A percentile compares a stretch with the other conserved stretches of the same genome.
phyloP scores from a whole-genome alignment of 352 stramenopile genomes.

The Plasmopara muralis region DNA sequence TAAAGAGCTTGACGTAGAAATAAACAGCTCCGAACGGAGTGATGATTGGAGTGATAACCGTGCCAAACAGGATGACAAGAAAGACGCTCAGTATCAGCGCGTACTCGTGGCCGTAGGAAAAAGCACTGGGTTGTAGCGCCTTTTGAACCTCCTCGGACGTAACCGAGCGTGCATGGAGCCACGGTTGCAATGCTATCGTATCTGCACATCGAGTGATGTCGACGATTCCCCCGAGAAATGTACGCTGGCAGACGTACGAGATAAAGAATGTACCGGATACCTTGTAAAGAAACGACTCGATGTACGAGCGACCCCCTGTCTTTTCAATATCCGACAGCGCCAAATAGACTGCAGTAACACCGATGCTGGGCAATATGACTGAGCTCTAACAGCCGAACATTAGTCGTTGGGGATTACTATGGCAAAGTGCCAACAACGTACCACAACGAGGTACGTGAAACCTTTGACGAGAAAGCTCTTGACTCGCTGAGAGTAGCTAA shows the following conservation, averaged over 20 bases:
- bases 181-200: conserved; percentile 59
- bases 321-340: conserved; percentile 52
- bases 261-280: conserved; percentile 84
- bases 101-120: conserved; percentile 74
- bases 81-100: conserved; percentile 72
- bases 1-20: conserved; percentile 71
- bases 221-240: conserved; percentile 68
- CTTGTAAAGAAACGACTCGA: conserved; percentile 80
- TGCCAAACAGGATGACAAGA: conserved; percentile 66
- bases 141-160: conserved; percentile 46
- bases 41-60: conserved; percentile 69
- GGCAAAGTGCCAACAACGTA: conserved; percentile 20
- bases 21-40: conserved; percentile 73
- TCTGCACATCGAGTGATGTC: conserved; percentile 62
- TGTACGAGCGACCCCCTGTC: conserved; percentile 43
- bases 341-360: conserved; percentile 70
- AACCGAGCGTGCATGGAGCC: conserved; percentile 55
- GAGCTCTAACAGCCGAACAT: conserved; percentile 40
- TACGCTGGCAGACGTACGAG: conserved; percentile 76
- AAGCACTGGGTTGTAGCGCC: conserved; percentile 47
- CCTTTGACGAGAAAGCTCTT: conserved; percentile 69
- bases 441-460: conserved; percentile 72
- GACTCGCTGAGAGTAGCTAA: conserved; percentile 58
- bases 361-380: conserved; percentile 71
- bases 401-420: background rate